phyloP scores from a whole-genome alignment of 225 moss, liverwort and hornwort genomes.

The Pseudoscleropodium purum region DNA sequence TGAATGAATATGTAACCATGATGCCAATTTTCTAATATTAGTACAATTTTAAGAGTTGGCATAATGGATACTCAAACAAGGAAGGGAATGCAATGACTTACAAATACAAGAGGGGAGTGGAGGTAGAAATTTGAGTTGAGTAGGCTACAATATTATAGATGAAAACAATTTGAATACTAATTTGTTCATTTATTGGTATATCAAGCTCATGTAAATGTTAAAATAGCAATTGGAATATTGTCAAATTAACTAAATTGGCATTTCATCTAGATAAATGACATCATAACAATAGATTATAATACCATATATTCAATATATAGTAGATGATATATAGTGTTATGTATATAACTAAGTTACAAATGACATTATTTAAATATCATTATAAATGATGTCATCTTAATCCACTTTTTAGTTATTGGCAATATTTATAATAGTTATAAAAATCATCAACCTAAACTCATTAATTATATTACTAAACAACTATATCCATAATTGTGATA shows the following conservation, averaged over 20 bases:
- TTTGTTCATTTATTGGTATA: neutral
- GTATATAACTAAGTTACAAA: neutral
- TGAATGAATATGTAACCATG: neutral
- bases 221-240: accelerated
- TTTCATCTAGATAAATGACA: accelerated
- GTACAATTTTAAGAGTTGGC: accelerated
- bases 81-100: neutral
- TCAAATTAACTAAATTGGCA: accelerated
- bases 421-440: neutral
- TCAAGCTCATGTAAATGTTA: neutral
- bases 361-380: neutral
- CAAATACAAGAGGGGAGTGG: accelerated
- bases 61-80: accelerated
- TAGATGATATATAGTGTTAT: neutral
- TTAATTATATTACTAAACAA: neutral
- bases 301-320: neutral
- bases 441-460: neutral
- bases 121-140: neutral
- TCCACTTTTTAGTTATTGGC: neutral
- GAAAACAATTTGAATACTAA: neutral
- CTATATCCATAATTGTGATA: neutral
- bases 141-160: neutral
- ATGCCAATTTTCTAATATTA: neutral
- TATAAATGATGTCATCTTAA: neutral
- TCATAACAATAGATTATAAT: accelerated